Base-by-base conservation (phyloP, 345 rosid genomes). In the Moricandia moricandioides region DNA sequence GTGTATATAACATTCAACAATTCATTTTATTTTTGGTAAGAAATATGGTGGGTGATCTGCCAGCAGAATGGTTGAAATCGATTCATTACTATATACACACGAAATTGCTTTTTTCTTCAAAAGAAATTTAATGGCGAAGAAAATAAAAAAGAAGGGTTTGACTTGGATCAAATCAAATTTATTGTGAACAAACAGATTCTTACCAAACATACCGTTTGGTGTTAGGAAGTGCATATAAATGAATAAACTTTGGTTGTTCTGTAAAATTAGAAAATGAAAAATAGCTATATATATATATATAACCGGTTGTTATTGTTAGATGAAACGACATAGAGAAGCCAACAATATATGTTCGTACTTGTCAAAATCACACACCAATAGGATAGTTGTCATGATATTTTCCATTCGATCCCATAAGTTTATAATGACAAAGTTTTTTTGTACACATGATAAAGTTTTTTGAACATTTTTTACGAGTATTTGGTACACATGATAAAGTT, bases 31-130 rank as follows among this genome's bases (percentile, higher is more conserved):
- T 71, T 70, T 65, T 47, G 72, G 76, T 77, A 77, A 77, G 56
- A 77, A 70, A 71, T 65, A 24, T 47, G 76, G 75, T 77, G 26
- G 62, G 45, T 58, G 67, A 65, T 65, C 76, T 71, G 71, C 72
- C 62, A 71, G 26, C 62, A 43, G 6, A 5, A 77, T 56, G 14
- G 65, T 43, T 77, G 66, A 62, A 70, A 63, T 51, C 33, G 14
- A 70, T 58, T 31, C 24, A 24, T 39, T 62, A 55, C 65, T 62
- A 62, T 12, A 18, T 40, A 52, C 37, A 12, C 51, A 69, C 14
- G 29, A 29, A 62, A 27, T 6, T 57, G 17, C 12, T 55, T 52
- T 52, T 55, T 55, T 9, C 18, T 16, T 31, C 59, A 68, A 34
- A 29, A 35, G 1, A 59, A 1, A 26, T 31, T 54, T 16, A 29